These are phyloP conservation scores for Alternaria arbusti DNA, from an alignment of 2,329 filamentous ascomycete species.

Conservation along the genomic window DNA sequence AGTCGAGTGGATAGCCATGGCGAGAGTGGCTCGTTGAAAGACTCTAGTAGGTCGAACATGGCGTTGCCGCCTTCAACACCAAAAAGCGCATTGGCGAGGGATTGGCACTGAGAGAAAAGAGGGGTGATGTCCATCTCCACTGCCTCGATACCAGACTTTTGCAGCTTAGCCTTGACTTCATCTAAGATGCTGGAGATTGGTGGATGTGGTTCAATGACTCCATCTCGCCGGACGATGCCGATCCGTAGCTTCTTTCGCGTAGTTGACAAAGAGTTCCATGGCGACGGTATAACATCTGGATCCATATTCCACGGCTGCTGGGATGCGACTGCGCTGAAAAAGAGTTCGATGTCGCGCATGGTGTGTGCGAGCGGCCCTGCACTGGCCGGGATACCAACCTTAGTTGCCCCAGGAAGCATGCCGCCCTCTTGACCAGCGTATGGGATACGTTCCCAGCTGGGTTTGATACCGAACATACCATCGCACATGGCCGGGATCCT, in stretches of 20 bases:
- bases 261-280: conserved; percentile 42
- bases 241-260: conserved; percentile 48
- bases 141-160: conserved; percentile 58
- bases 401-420: conserved; percentile 54
- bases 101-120: conserved; percentile 62
- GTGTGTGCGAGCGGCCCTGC: conserved; percentile 57
- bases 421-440: conserved; percentile 61
- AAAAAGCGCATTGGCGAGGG: conserved; percentile 64
- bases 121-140: conserved; percentile 63
- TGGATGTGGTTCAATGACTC: conserved; percentile 59
- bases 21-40: conserved; percentile 63
- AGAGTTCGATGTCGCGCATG: conserved; percentile 59
- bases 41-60: conserved; percentile 64
- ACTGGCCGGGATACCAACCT: conserved; percentile 52
- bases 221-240: conserved; percentile 59
- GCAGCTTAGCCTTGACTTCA: conserved; percentile 49
- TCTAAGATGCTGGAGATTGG: conserved; percentile 56
- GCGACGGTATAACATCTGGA: conserved; percentile 50
- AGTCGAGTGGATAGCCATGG: conserved; percentile 65
- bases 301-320: conserved; percentile 60
- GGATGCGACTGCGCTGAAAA: conserved; percentile 61
- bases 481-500: conserved; percentile 60
- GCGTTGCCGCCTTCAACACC: conserved; percentile 62
- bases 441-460: conserved; percentile 56
- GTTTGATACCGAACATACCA: conserved; percentile 57